These are phyloP conservation scores for Fusarium robinianum DNA, from an alignment of 2,329 filamentous ascomycete species.

Conservation along the genomic window DNA sequence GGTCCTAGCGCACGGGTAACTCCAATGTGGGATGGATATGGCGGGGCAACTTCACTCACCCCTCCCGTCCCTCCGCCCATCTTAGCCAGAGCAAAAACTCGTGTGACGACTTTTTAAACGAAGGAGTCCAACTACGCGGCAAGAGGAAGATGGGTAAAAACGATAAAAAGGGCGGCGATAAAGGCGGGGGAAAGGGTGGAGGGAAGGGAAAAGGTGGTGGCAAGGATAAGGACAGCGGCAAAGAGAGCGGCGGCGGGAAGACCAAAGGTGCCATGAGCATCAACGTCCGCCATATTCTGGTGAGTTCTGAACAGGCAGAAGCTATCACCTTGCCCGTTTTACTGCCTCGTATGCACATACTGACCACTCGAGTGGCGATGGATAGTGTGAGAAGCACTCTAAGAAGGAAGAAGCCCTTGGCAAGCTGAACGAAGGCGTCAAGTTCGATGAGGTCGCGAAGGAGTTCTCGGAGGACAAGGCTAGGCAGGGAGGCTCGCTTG, in stretches of 20 bases:
- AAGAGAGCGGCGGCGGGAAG: constrained; percentile 45
- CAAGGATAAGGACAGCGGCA: constrained; percentile 29
- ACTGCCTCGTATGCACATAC: background rate
- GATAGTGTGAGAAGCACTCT: constrained; percentile 72
- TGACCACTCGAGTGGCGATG: constrained; percentile 14
- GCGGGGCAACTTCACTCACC: constrained; percentile 8
- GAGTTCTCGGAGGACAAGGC: constrained; percentile 80
- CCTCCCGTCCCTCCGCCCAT: constrained; percentile 4
- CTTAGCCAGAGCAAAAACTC: constrained; percentile 2
- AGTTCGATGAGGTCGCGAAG: constrained; percentile 75
- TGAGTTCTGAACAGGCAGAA: constrained; percentile 37
- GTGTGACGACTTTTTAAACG: constrained; percentile 3
- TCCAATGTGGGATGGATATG: too few relatives aligned
- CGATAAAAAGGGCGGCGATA: constrained; percentile 49
- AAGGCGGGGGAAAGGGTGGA: constrained; percentile 37
- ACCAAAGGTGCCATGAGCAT: constrained; percentile 66
- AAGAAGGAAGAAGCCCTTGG: constrained; percentile 77
- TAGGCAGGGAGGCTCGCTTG: constrained; percentile 69
- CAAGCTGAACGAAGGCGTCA: constrained; percentile 67
- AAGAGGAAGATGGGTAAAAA: constrained; percentile 44
- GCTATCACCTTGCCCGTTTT: background rate
- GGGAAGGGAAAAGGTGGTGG: too few relatives aligned
- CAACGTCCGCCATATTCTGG: constrained; percentile 75
- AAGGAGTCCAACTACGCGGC: constrained; percentile 15
- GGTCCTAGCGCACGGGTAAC: too few relatives aligned